These are phyloP conservation scores for Aspergillus pseudonomiae DNA, from an alignment of 2,329 filamentous ascomycete genomes.

Conservation along the genomic window DNA sequence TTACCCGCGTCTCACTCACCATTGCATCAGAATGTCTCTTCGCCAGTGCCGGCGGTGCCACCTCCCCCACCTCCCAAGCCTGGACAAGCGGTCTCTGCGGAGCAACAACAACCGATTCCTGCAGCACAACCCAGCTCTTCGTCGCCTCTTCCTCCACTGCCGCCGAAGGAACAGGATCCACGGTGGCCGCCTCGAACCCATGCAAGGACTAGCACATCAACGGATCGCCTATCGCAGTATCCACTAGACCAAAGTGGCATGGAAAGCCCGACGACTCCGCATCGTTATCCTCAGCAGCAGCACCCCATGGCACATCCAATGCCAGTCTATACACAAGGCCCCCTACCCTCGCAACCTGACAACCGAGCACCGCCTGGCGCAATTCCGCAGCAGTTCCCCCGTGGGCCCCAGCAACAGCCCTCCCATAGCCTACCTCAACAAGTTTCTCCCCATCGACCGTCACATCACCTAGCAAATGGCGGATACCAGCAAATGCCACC, in stretches of 20 bases:
- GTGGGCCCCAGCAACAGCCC: constrained; percentile 24
- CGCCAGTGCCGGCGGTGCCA: constrained; percentile 25
- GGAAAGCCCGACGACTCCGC: constrained; percentile 8
- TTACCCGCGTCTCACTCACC: constrained; percentile 41
- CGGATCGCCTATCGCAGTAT: constrained; percentile 27
- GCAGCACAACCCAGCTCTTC: constrained; percentile 34
- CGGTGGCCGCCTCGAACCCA: constrained; percentile 22
- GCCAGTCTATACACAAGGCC: constrained; percentile 21
- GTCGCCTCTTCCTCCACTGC: constrained; percentile 43
- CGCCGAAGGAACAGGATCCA: constrained; percentile 33
- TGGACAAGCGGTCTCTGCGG: constrained; percentile 24
- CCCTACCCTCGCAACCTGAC: constrained; percentile 17
- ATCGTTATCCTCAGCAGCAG: constrained; percentile 19
- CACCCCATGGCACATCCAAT: constrained; percentile 18
- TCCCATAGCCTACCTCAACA: constrained; percentile 24
- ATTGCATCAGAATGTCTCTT: constrained; percentile 16
- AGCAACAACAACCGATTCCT: constrained; percentile 20
- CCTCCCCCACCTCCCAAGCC: constrained; percentile 45
- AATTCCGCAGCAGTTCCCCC: constrained; percentile 10
- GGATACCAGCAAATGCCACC: constrained; percentile 35
- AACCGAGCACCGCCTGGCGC: constrained; percentile 18
- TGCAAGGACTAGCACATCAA: constrained; percentile 11
- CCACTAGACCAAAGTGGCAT: constrained; percentile 32
- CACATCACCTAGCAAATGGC: constrained; percentile 26
- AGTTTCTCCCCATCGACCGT: constrained; percentile 26